Base-by-base conservation (phyloP, 2,329 filamentous ascomycete species). In the Xylariaceae sp. region DNA sequence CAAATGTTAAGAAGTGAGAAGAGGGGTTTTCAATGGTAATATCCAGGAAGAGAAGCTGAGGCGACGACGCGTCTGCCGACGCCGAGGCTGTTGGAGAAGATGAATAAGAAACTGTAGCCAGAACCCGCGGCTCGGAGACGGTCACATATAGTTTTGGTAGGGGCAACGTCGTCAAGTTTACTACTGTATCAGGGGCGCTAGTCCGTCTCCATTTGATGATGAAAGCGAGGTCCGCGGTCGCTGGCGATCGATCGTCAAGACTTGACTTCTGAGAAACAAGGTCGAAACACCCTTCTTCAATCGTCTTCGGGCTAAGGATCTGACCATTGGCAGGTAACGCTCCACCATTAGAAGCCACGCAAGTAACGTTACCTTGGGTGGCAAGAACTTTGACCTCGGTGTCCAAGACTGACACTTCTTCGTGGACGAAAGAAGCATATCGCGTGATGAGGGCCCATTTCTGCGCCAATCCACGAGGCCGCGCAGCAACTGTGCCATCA, bases 1-100 rank as follows among this genome's bases (percentile, higher is more conserved):
- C 92, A 75, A 99, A 99, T 0, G 92, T 96, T 53, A 99, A 82
- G 74, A 96, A 95, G 73, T 99, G 94, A 72, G 87, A 88, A 0
- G 93, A 97, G 0, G 92, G 89, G 72, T 99, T 99, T 75, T 99
- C 94, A 58, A 99, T 85, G 2, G 86, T 90, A 71, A 84, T 71
- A 48, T 80, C 75, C 11, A 86, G 72, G 58, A 78, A 74, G 50
- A 82, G 64, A 7, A 83, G 69, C 9, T 66, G 69, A 4, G 66
- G 63, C 7, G 63, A 53, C 2, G 59, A 44, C 77, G 57, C 79
- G 78, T 56, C 44, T n/a, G 66, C 51, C 11, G 65, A 59, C 3
- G 54, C 18, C 5, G 65, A 59, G 15, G 64, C 15, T 35, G 56
- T 68, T 58, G 56, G 73, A 6, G 71, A 69, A 2, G 71, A 68